Evolutionary conservation across 1,139 yeast species (phyloP).

Genomic region (Scheffersomyces insectosa): DNA sequence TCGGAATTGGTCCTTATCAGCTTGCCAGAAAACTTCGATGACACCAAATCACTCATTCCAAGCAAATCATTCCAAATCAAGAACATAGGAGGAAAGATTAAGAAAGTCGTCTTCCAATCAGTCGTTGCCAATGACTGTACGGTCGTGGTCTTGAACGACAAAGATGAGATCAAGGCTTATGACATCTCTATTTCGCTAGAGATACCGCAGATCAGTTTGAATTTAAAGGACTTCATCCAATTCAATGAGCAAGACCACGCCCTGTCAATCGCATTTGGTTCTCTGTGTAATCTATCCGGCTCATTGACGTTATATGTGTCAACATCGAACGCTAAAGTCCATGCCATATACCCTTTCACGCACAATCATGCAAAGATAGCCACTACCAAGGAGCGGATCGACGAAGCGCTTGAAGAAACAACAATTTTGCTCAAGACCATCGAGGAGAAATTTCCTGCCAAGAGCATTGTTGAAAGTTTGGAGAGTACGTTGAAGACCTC

Average conservation of each 20-base stretch:
- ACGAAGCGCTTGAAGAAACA: slow-evolving; percentile 28
- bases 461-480: slow-evolving; percentile 8
- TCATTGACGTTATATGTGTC: slow-evolving; percentile 37
- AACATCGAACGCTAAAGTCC: slow-evolving; percentile 24
- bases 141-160: slow-evolving; percentile 33
- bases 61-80: slow-evolving; percentile 17
- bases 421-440: slow-evolving; percentile 16
- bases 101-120: slow-evolving; percentile 36
- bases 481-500: slow-evolving; percentile 16
- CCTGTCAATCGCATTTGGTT: slow-evolving; percentile 39
- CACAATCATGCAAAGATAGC: slow-evolving; percentile 19
- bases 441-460: slow-evolving; percentile 16
- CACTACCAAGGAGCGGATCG: slow-evolving; percentile 23
- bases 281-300: slow-evolving; percentile 29
- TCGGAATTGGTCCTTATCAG: slow-evolving; percentile 24
- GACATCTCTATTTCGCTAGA: slow-evolving; percentile 28
- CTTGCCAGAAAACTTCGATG: slow-evolving; percentile 20
- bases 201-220: slow-evolving; percentile 25
- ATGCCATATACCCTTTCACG: slow-evolving; percentile 37
- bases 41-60: slow-evolving; percentile 9
- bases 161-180: slow-evolving; percentile 24
- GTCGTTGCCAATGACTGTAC: slow-evolving; percentile 25
- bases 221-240: slow-evolving; percentile 14
- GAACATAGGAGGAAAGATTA: slow-evolving; percentile 18
- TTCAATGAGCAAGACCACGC: slow-evolving; percentile 18